phyloP scores from a whole-genome alignment of 2,329 filamentous ascomycete species.

The Fusarium sp. region DNA sequence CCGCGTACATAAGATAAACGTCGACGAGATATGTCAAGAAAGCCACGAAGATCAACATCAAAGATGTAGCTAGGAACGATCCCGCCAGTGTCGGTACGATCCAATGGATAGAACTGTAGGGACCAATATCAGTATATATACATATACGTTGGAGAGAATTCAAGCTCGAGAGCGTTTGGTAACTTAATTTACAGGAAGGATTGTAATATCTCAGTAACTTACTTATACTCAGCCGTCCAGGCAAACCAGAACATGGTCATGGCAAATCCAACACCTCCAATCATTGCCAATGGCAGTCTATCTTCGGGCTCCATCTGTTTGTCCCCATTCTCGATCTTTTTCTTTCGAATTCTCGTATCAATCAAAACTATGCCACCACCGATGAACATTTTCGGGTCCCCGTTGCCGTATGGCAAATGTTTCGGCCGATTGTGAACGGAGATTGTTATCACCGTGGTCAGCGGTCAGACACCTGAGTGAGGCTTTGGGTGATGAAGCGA shows the following conservation, averaged over 20 bases:
- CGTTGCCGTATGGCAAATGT: conserved; percentile 14
- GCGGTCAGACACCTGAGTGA: background rate
- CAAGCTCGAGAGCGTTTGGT: background rate
- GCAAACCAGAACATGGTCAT: conserved; percentile 37
- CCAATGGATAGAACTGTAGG: conserved; percentile 23
- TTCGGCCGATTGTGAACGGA: background rate
- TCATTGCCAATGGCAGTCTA: conserved; percentile 28
- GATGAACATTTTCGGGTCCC: conserved; percentile 14
- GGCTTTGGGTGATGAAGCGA: background rate
- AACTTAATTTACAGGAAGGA: no score
- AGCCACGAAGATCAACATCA: conserved; percentile 35
- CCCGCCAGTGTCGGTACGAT: conserved; percentile 30
- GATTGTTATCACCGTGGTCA: background rate
- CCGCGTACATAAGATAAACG: conserved; percentile 30
- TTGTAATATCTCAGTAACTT: background rate
- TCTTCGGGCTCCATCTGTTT: conserved; percentile 28
- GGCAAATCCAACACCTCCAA: conserved; percentile 28
- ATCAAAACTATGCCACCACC: conserved; percentile 25
- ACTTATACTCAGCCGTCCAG: conserved; percentile 29
- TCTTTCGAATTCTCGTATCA: conserved; percentile 20
- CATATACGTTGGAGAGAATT: background rate
- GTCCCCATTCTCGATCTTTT: conserved; percentile 12
- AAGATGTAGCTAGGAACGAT: conserved; percentile 23
- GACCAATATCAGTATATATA: background rate
- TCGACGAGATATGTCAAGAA: conserved; percentile 32